These are phyloP conservation scores for Fusarium virguliforme DNA, from an alignment of 2,329 filamentous ascomycete species.

Conservation along the genomic window DNA sequence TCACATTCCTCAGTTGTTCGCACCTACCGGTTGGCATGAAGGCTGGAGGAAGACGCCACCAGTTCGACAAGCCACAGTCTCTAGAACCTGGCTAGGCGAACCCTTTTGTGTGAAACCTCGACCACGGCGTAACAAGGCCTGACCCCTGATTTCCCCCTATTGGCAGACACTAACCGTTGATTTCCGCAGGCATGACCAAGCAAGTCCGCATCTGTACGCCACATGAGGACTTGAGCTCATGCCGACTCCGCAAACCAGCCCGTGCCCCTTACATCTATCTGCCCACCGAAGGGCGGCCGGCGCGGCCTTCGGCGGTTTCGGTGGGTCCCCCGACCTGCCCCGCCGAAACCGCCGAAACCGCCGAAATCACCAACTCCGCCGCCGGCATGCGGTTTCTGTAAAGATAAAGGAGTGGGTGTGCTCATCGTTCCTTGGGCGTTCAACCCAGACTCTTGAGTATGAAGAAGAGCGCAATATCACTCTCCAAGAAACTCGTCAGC, in stretches of 20 bases:
- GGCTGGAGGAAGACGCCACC: neutral
- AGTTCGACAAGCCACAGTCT: neutral
- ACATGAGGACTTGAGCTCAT: no score
- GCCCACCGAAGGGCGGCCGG: slow-evolving; percentile 24
- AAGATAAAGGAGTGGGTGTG: slow-evolving; percentile 34
- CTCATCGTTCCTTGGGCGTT: neutral
- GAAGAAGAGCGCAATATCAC: neutral
- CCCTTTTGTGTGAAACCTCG: neutral
- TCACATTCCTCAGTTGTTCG: neutral
- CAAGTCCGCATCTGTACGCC: neutral
- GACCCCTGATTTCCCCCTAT: neutral
- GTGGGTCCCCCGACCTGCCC: slow-evolving; percentile 36
- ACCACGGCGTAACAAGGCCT: neutral
- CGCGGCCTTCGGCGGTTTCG: slow-evolving; percentile 50
- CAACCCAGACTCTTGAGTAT: neutral
- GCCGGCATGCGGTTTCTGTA: slow-evolving; percentile 1
- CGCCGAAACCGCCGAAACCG: slow-evolving; percentile 38
- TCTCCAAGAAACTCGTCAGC: neutral
- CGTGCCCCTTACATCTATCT: neutral
- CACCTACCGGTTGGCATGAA: neutral
- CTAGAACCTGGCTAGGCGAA: neutral
- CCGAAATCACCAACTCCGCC: slow-evolving; percentile 43
- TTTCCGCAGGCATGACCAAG: neutral
- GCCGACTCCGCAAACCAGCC: slow-evolving; percentile 21
- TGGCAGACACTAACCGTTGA: neutral